phyloP scores from a whole-genome alignment of 1,284 basidiomycete genomes.

The Coriolopsis trogii region DNA sequence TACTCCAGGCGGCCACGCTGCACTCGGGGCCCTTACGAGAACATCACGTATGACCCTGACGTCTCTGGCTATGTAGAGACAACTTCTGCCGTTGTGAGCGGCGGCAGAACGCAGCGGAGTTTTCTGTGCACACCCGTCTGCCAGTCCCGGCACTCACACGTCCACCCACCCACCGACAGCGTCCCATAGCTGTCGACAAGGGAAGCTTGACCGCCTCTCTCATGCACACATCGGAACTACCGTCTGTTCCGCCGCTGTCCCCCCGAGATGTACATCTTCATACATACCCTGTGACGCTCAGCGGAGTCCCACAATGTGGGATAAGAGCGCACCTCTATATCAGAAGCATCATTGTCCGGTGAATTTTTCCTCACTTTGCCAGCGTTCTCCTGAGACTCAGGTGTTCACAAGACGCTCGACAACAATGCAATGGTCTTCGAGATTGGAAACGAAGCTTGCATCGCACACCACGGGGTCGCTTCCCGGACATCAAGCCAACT shows the following conservation, averaged over 20 bases:
- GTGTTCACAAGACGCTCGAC: too few relatives aligned
- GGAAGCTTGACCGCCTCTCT: neutral
- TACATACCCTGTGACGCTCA: neutral
- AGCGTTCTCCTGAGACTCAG: too few relatives aligned
- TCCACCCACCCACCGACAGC: neutral
- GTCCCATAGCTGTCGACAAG: neutral
- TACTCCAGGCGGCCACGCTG: constrained; percentile 15
- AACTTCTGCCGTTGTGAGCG: constrained; percentile 11
- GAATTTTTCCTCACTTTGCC: too few relatives aligned
- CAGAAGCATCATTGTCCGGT: too few relatives aligned
- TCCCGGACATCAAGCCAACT: too few relatives aligned
- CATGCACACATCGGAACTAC: neutral
- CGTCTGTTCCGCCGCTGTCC: neutral
- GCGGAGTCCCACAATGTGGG: neutral
- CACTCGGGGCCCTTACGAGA: constrained; percentile 6
- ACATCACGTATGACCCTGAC: too few relatives aligned
- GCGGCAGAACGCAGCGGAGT: constrained; percentile 9
- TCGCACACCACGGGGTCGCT: too few relatives aligned
- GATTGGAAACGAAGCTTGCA: too few relatives aligned
- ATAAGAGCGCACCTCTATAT: constrained; percentile 1
- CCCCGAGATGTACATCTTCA: neutral
- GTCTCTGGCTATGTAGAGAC: too few relatives aligned
- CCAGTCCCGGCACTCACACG: constrained; percentile 4
- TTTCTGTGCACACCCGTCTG: neutral
- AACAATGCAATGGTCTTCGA: neutral